Evolutionary conservation across 345 rosid species (phyloP).

Genomic region (Boechera retrofracta): DNA sequence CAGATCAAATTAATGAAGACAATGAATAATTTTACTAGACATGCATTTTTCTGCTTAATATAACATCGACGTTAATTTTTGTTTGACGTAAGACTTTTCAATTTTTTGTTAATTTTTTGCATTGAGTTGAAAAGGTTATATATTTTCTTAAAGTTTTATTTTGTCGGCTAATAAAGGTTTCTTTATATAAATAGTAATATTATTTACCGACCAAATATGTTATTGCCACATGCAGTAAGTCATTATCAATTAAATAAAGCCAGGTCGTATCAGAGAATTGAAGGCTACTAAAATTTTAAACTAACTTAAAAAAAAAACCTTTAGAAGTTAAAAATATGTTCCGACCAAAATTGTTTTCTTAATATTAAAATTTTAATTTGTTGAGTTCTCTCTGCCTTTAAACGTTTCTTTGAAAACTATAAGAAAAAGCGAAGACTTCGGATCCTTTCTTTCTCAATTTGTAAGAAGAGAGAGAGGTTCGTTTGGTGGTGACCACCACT

Average conservation of each 20-base stretch:
- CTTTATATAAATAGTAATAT: not conserved
- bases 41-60: not conserved
- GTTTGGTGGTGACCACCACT: slow-evolving; percentile 40
- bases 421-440: slow-evolving; percentile 48
- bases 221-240: slow-evolving; percentile 44
- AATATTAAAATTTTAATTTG: not conserved
- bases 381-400: slow-evolving; percentile 1
- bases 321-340: not conserved
- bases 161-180: not conserved
- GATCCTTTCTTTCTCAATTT: slow-evolving; percentile 39
- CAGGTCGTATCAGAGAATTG: not conserved
- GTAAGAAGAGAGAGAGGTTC: slow-evolving; percentile 32
- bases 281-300: not conserved
- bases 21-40: too few relatives aligned
- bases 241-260: slow-evolving; percentile 23
- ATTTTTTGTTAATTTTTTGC: not conserved
- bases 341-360: slow-evolving; percentile 28
- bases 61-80: not conserved
- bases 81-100: not conserved
- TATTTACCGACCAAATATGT: slow-evolving; percentile 38
- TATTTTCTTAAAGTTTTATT: not conserved
- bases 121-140: not conserved
- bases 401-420: slow-evolving; percentile 44
- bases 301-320: not conserved
- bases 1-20: too few relatives aligned